Evolutionary conservation across 202 grass and related monocot species (phyloP).

Genomic region (Alloteropsis angusta): DNA sequence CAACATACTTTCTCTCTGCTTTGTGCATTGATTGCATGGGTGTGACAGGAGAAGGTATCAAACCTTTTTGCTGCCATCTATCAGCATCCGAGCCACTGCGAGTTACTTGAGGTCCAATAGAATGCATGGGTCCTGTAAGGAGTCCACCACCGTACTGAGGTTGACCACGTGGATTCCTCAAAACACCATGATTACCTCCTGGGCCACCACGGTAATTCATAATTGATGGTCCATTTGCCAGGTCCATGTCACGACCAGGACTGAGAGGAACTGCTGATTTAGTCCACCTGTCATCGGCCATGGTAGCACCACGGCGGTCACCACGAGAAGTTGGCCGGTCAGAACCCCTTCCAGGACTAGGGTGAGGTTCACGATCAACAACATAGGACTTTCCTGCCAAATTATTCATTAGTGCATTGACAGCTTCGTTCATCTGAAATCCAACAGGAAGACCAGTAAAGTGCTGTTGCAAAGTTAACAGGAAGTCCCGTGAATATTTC

Average conservation of each 20-base stretch:
- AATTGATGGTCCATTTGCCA: constrained; percentile 34
- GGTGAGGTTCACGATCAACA: constrained; percentile 54
- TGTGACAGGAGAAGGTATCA: constrained; percentile 74
- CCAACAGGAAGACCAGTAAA: constrained; percentile 64
- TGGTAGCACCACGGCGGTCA: constrained; percentile 42
- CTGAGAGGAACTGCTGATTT: constrained; percentile 39
- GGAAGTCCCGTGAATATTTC: constrained; percentile 86
- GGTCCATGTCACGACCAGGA: constrained; percentile 51
- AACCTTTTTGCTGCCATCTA: constrained; percentile 80
- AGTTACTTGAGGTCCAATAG: constrained; percentile 29
- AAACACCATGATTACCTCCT: constrained; percentile 63
- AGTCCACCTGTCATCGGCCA: constrained; percentile 77
- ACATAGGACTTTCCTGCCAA: constrained; percentile 43
- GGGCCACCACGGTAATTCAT: constrained; percentile 44
- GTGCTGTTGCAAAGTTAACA: constrained; percentile 53
- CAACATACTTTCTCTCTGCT: constrained; percentile 65
- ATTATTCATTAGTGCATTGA: constrained; percentile 39
- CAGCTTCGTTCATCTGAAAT: constrained; percentile 47
- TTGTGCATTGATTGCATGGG: constrained; percentile 78
- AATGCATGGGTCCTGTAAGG: constrained; percentile 53
- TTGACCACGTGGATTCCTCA: constrained; percentile 61
- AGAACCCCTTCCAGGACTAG: constrained; percentile 45
- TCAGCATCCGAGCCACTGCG: constrained; percentile 65
- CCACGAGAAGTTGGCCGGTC: constrained; percentile 56
- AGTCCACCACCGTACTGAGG: constrained; percentile 41